Evolutionary conservation across 2,329 filamentous ascomycete species (phyloP), one percentile per base, ranked within the genome.

Genomic region (Byssothecium circinans): DNA sequence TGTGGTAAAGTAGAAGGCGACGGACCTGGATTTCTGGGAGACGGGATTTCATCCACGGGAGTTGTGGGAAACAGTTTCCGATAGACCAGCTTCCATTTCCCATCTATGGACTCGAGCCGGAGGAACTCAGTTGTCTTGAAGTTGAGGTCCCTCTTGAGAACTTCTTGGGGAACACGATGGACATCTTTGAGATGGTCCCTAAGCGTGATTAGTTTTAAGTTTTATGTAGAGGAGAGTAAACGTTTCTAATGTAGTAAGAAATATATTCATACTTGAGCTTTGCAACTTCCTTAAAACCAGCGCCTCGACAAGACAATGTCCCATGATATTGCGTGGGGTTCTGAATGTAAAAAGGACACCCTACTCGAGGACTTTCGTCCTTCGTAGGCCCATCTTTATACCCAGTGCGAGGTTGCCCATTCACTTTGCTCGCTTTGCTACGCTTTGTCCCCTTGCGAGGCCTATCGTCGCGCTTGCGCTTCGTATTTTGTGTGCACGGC

Each of bases 171-270:
- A 2, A 45, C 10, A 8, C 25, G 12, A 19, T 49, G 47, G 19
- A 38, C 27, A 11, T 23, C n/a, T 22, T 49, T 49, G 11, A 45
- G 15, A 27, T 49, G 47, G 19, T 49, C 42, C 18, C 47, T 49
- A 30, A 11, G n/a, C 22, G 27, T 15, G 8, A 12, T 17, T 11
- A 15, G 14, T 45, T 49, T n/a, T n/a, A n/a, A n/a, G n/a, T n/a
- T n/a, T n/a, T n/a, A n/a, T n/a, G n/a, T n/a, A n/a, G n/a, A n/a
- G n/a, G n/a, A n/a, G n/a, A n/a, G n/a, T n/a, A n/a, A n/a, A n/a
- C n/a, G n/a, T n/a, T n/a, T n/a, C n/a, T n/a, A n/a, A n/a, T n/a
- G n/a, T n/a, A n/a, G n/a, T n/a, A n/a, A 2, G 4, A 29, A 18
- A n/a, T 25, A 10, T 23, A 40, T 23, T 25, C 20, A 39, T 47